Base-by-base conservation (phyloP, 2,329 filamentous ascomycete species). In the Ascochyta viciae-villosae region DNA sequence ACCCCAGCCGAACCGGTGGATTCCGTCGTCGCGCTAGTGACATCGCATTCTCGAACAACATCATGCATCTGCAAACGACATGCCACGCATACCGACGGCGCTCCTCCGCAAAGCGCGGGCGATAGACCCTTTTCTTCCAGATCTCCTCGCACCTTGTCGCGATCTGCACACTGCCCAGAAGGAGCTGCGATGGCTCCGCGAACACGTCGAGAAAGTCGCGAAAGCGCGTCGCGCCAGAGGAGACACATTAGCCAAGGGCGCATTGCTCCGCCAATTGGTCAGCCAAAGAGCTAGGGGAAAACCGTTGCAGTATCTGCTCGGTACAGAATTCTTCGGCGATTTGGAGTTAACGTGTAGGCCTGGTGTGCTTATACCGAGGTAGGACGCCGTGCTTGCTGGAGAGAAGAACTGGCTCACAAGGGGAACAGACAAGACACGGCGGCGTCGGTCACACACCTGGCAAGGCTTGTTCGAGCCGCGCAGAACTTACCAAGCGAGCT, bases 241-340 rank as follows among this genome's bases (percentile, higher is more conserved):
- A 42, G 58, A 60, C 29, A 57, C 46, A 26, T 16, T 65, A 44
- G 57, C 62, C 4, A 65, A 66, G 45, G 49, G 48, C 46, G 53
- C 64, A n/a, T 29, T 72, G 22, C 46, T 74, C 22, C 52, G 61
- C 19, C 59, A 65, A n/a, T 37, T 75, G 33, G 68, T 73, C 16
- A 42, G 49, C 31, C 47, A 73, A 41, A 78, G 86, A 55, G 77
- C 81, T 3, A 74, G 64, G n/a, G 92, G 92, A 1, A 84, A 87
- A 54, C 95, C 95, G 1, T 77, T 99, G 31, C 95, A 98, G 74
- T 98, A 98, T 72, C 83, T 98, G 22, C 79, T 99, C 1, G 92
- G 92, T 3, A 87, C 88, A 5, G 92, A 97, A 73, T 95, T 89
- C 1, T 98, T 99, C 76, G 94, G 93, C 0, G 79, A 86, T 4